Percentiles rank a stretch among this genome's conserved stretches.
These are phyloP conservation scores for Huntiella bhutanensis DNA, from an alignment of 2,329 filamentous ascomycete species.

Conservation along the genomic window DNA sequence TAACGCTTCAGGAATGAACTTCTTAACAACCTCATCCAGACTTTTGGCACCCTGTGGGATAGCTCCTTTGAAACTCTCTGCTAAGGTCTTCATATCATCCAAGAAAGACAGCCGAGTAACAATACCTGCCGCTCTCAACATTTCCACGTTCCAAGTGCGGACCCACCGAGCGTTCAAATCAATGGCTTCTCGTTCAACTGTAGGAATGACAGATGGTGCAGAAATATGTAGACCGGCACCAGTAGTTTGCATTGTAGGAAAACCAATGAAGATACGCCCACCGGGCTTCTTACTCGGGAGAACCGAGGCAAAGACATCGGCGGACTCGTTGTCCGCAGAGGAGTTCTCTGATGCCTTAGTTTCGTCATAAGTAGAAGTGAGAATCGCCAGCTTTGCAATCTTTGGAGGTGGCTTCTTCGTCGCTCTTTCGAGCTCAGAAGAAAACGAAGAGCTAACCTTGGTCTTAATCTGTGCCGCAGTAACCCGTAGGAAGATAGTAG, in stretches of 20 bases:
- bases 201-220: constrained; percentile 88
- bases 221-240: constrained; percentile 87
- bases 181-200: constrained; percentile 89
- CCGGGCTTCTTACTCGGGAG: constrained; percentile 64
- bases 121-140: constrained; percentile 78
- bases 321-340: constrained; percentile 22
- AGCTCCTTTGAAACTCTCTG: constrained; percentile 34
- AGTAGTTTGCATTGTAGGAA: constrained; percentile 92
- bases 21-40: constrained; percentile 42
- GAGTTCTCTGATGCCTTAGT: constrained; percentile 44
- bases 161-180: constrained; percentile 93
- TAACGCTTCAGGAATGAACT: constrained; percentile 57
- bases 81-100: constrained; percentile 67
- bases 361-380: constrained; percentile 84
- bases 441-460: constrained; percentile 51
- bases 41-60: constrained; percentile 31
- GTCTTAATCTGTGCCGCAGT: constrained; percentile 71
- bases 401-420: constrained; percentile 95
- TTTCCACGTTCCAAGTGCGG: constrained; percentile 84
- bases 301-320: constrained; percentile 77
- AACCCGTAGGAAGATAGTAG: constrained; percentile 74
- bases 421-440: constrained; percentile 75
- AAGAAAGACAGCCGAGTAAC: constrained; percentile 74
- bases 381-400: constrained; percentile 62
- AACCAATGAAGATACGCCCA: constrained; percentile 89